Conservation (phyloP, 441 rosid species). For the Populus hybrid region DNA sequence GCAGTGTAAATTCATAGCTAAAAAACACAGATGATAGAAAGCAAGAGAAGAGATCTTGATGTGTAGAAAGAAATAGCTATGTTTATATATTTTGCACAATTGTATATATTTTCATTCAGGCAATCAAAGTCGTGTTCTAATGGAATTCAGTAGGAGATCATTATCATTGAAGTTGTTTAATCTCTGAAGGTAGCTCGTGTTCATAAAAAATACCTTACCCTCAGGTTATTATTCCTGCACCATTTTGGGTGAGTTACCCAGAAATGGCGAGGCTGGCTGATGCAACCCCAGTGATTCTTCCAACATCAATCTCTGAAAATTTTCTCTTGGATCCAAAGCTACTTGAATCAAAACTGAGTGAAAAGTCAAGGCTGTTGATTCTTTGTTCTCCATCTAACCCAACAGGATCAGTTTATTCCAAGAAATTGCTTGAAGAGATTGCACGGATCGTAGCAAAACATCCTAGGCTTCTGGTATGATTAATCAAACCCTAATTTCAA, state of each 20-base stretch:
- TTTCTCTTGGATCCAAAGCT: slow-evolving; percentile 82
- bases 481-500: slow-evolving; percentile 7
- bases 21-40: neutral
- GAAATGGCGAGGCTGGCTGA: slow-evolving; percentile 93
- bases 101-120: neutral
- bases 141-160: neutral
- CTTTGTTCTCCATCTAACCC: slow-evolving; percentile 97
- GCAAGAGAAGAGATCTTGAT: neutral
- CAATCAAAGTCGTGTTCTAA: neutral
- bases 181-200: neutral
- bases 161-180: slow-evolving; percentile 7
- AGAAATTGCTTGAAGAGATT: slow-evolving; percentile 81
- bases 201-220: neutral
- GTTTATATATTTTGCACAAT: neutral
- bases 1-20: neutral
- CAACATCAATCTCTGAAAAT: slow-evolving; percentile 65
- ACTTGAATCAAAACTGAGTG: slow-evolving; percentile 68
- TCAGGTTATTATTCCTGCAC: slow-evolving; percentile 95
- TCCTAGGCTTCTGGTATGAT: slow-evolving; percentile 88
- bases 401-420: slow-evolving; percentile 95
- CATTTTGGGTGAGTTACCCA: slow-evolving; percentile 97
- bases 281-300: slow-evolving; percentile 93
- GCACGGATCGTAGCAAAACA: slow-evolving; percentile 80
- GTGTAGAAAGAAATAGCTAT: neutral
- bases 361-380: slow-evolving; percentile 78